These are phyloP conservation scores for Moniliophthora roreri DNA, from an alignment of 1,284 basidiomycete genomes.

Conservation along the genomic window DNA sequence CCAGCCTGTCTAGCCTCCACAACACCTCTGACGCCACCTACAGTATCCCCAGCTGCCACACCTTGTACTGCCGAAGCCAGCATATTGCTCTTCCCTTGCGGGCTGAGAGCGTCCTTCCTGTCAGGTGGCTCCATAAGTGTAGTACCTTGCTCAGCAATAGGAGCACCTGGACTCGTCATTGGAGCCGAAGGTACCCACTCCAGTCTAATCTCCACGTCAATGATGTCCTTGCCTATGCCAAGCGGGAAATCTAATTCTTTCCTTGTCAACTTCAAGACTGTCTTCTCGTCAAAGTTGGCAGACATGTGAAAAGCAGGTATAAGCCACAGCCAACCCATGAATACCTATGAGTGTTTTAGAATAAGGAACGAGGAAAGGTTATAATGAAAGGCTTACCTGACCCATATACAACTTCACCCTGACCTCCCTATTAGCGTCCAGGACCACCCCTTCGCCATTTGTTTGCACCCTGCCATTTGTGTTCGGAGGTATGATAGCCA, in stretches of 20 bases:
- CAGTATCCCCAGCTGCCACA: conserved; percentile 21
- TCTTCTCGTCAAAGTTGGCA: conserved; percentile 18
- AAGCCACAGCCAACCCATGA: conserved; percentile 84
- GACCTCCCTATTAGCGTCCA: conserved; percentile 72
- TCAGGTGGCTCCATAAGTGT: conserved; percentile 22
- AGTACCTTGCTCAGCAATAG: conserved; percentile 19
- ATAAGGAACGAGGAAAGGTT: background rate
- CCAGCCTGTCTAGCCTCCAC: conserved; percentile 30
- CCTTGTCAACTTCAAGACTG: conserved; percentile 40
- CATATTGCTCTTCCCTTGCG: conserved; percentile 20
- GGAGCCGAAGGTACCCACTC: conserved; percentile 41
- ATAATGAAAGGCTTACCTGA: conserved; percentile 42
- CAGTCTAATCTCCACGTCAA: conserved; percentile 63
- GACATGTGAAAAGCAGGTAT: conserved; percentile 80
- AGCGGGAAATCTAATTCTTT: conserved; percentile 78
- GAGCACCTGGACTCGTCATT: conserved; percentile 14
- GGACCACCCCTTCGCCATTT: conserved; percentile 46
- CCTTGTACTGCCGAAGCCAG: conserved; percentile 25
- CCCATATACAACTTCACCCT: conserved; percentile 80
- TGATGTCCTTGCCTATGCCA: conserved; percentile 63
- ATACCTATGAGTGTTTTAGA: conserved; percentile 41
- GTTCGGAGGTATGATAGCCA: conserved; percentile 16
- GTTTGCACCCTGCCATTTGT: conserved; percentile 15
- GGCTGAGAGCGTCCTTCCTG: background rate
- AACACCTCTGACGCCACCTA: conserved; percentile 25